Percentiles rank a stretch among this genome's conserved stretches.
Conservation (phyloP, 805 yeast genomes). For the Tetrapisispora nanseiensis region DNA sequence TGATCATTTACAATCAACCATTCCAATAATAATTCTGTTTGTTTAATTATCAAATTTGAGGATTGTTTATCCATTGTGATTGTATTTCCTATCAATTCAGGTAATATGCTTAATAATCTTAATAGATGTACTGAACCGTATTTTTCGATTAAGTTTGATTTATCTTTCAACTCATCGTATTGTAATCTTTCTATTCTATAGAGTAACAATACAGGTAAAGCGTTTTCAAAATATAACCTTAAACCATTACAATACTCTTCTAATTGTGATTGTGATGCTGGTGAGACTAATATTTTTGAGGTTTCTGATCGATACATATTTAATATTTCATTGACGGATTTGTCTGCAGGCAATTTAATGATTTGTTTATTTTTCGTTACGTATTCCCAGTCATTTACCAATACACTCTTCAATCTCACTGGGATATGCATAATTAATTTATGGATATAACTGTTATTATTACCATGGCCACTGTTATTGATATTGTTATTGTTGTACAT, state of each 20-base stretch:
- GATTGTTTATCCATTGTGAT: constrained; percentile 66
- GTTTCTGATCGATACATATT: constrained; percentile 35
- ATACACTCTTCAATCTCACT: constrained; percentile 51
- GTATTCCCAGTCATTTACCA: constrained; percentile 91
- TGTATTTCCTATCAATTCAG: constrained; percentile 72
- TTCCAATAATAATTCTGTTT: constrained; percentile 19
- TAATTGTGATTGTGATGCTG: constrained; percentile 39
- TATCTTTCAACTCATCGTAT: constrained; percentile 14
- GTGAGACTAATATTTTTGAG: constrained; percentile 21
- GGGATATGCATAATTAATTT: constrained; percentile 52
- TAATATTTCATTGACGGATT: constrained; percentile 45
- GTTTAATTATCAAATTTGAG: constrained; percentile 21
- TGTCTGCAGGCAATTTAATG: constrained; percentile 50
- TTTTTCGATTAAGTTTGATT: constrained; percentile 7
- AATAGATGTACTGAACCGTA: constrained; percentile 81
- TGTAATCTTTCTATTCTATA: constrained; percentile 27
- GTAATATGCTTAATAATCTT: constrained; percentile 66
- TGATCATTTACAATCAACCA: constrained; percentile 19
- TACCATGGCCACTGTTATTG: background rate
- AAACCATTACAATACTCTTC: constrained; percentile 67
- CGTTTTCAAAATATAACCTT: constrained; percentile 60
- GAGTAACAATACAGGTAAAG: constrained; percentile 33
- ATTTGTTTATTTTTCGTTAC: constrained; percentile 73
- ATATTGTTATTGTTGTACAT: background rate
- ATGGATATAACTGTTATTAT: background rate